Base-by-base conservation (phyloP, 495 filamentous ascomycete genomes). In the Hypoxylon intermedium region DNA sequence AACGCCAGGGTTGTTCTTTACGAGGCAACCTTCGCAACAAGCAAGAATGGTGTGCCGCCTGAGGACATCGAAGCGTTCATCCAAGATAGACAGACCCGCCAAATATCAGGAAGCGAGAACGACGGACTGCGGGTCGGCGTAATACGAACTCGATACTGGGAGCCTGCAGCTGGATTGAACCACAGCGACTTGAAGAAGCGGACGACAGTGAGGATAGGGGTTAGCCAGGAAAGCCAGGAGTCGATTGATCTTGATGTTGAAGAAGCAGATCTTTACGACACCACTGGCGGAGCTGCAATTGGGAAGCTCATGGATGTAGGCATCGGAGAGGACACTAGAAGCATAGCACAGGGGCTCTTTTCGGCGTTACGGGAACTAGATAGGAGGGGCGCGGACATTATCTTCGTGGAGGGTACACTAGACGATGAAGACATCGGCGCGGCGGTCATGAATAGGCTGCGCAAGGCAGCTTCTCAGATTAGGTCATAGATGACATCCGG, bases 371-470 rank as follows among this genome's bases (percentile, higher is more conserved):
- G 94, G 36, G 90, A 90, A 58, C 82, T 99, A 51, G 94, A 98
- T 72, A 81, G 85, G 59, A 76, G 84, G 44, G 81, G 85, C 30
- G 91, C 92, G 6, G 87, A 93, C 73, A 81, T 90, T 6, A 98
- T 99, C 55, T 89, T 91, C 65, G 91, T 98, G 3, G 94, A 99
- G 71, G 93, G 93, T 7, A 89, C 97, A 36, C 77, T 83, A 30
- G 93, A 94, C 63, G 84, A 89, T 34, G 87, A 87, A 31, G 88
- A 91, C 67, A 85, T 93, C 51, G 91, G 92, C n/a, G 89, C 92
- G 13, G 95, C 94, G 6, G 86, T 98, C 38, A 98, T 98, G 95
- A 98, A 98, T 68, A 80, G 93, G 61, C 75, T 98, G 6, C 78
- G 94, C 42, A 98, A 98, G 76, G 93, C 93, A 28, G 92, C 94